A percentile compares a stretch with the other conserved stretches of the same genome.
Evolutionary conservation across 768 basidiomycete species (phyloP).

Genomic region (Tricholoma saponaceum): DNA sequence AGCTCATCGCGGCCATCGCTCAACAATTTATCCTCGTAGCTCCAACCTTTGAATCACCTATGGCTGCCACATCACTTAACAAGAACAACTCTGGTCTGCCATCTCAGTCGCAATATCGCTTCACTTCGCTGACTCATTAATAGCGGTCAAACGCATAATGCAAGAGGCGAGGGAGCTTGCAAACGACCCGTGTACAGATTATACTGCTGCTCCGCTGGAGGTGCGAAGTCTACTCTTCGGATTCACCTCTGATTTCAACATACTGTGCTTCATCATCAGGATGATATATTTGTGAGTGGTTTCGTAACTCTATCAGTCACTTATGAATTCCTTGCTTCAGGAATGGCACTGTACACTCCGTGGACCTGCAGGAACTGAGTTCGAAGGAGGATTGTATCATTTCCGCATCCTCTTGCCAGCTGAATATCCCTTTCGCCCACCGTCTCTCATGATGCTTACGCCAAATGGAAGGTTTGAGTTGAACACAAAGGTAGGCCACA

Average conservation of each 20-base stretch:
- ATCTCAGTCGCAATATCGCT: not conserved
- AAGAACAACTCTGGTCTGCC: constrained; percentile 84
- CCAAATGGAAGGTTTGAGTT: constrained; percentile 97
- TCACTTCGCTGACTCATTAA: constrained; percentile 4
- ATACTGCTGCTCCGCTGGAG: constrained; percentile 83
- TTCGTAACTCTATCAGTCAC: not conserved
- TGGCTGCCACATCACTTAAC: constrained; percentile 51
- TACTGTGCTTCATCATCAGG: constrained; percentile 41
- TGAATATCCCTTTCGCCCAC: constrained; percentile 95
- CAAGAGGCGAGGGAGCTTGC: constrained; percentile 91
- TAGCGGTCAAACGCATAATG: constrained; percentile 95
- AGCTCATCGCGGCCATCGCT: too few relatives aligned
- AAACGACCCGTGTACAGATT: constrained; percentile 82
- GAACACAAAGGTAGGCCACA: constrained; percentile 76
- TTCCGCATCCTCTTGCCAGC: constrained; percentile 87
- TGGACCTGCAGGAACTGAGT: constrained; percentile 85
- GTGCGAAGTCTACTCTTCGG: constrained; percentile 19
- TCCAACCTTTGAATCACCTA: constrained; percentile 7
- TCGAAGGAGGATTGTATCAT: constrained; percentile 94
- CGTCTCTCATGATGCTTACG: constrained; percentile 93
- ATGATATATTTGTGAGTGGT: constrained; percentile 80
- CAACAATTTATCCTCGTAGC: too few relatives aligned
- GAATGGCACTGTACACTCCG: constrained; percentile 99
- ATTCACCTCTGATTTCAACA: constrained; percentile 6
- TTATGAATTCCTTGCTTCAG: constrained; percentile 26